Base-by-base conservation (phyloP, 257 asterid genomes). In the Sherardia arvensis region DNA sequence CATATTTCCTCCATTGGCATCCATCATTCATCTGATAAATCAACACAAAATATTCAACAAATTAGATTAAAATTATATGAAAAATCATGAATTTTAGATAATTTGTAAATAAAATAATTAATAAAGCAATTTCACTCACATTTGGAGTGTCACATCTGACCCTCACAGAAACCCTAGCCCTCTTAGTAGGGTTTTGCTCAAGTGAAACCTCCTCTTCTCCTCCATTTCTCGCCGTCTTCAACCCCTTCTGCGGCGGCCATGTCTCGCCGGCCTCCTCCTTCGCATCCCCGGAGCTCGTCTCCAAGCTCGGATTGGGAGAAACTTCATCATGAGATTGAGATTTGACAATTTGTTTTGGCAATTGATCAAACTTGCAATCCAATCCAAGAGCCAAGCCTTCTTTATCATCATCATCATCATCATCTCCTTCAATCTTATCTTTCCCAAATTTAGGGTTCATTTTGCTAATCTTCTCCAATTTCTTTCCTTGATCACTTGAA, bases 1-100 rank as follows among this genome's bases (percentile, higher is more conserved):
- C 98, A 45, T 92, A 92, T 79, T 92, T 92, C 63, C 98, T 85
- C 98, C 98, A 92, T 78, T 92, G 98, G 47, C 98, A 92, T 14
- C 98, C 98, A 78, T 89, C 98, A 67, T 80, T 87, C 97, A 92
- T 89, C 96, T 89, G 45, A 25, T 28, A 3, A 8, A 43, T 62
- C 11, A 14, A 34, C 20, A 61, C 4, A 61, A 10, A 22, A 34
- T 3, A 11, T 1, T 10, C 18, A 38, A n/a, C 14, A 36, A 27
- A 15, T 49, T 10, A 29, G 4, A 38, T n/a, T 12, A 53, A 36
- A 10, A n/a, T n/a, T n/a, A n/a, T n/a, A n/a, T n/a, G n/a, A n/a
- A n/a, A n/a, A n/a, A n/a, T n/a, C n/a, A n/a, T n/a, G n/a, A n/a
- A n/a, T n/a, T n/a, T n/a, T n/a, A n/a, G n/a, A 45, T 14, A 45